phyloP scores from a whole-genome alignment of 352 stramenopile species.

The Thalassiosira ordinaria region DNA sequence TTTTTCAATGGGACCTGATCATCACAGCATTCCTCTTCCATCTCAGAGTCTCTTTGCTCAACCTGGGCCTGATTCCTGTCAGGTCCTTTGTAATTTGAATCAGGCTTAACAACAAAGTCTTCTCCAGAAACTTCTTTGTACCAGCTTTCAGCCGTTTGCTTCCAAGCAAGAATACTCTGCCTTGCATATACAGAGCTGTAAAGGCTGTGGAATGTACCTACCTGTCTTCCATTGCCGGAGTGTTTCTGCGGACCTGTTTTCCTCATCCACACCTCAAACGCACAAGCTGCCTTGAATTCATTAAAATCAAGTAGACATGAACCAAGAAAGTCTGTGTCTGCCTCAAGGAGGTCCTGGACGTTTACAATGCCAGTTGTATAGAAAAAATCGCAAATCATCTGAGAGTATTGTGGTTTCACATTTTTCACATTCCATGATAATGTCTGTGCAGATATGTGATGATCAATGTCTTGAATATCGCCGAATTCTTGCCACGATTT shows the following conservation, averaged over 20 bases:
- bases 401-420: constrained; percentile 2
- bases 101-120: background rate
- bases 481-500: constrained; percentile 21
- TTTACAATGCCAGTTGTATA: constrained; percentile 9
- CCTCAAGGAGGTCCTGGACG: constrained; percentile 16
- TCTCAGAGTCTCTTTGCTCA: background rate
- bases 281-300: constrained; percentile 28
- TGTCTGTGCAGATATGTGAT: background rate
- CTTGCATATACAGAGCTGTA: constrained; percentile 5
- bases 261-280: constrained; percentile 22
- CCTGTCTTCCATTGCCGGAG: too few species aligned
- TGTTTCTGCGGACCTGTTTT: background rate
- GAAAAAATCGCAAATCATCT: constrained; percentile 11
- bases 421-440: constrained; percentile 19
- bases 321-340: background rate
- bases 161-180: constrained; percentile 26
- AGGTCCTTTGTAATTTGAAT: background rate
- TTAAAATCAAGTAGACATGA: constrained; percentile 9
- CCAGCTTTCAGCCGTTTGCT: constrained; percentile 3
- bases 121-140: constrained; percentile 5
- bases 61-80: background rate
- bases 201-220: constrained; percentile 9
- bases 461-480: background rate
- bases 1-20: constrained; percentile 14
- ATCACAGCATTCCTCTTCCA: background rate